These are phyloP conservation scores for Bretschneidera sinensis DNA, from an alignment of 345 rosid genomes.

Conservation along the genomic window DNA sequence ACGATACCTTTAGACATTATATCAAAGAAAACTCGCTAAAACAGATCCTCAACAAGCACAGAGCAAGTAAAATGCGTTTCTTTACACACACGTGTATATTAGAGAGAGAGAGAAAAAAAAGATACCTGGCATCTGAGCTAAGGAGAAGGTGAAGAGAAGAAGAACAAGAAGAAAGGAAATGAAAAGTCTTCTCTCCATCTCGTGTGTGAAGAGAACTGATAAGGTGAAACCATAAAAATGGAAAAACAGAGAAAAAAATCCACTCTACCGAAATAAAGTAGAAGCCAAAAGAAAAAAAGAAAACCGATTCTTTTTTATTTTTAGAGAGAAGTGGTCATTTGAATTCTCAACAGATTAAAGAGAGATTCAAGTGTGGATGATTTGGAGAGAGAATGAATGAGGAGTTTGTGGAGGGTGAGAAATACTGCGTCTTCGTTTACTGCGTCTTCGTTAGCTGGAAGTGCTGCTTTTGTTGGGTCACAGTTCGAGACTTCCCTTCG, in stretches of 20 bases:
- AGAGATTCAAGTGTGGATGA: background rate
- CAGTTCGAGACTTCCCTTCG: too few relatives aligned
- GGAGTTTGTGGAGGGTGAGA: background rate
- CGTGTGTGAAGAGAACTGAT: conserved; percentile 17
- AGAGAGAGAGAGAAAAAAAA: background rate
- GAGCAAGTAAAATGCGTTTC: conserved; percentile 1
- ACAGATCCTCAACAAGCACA: conserved; percentile 1
- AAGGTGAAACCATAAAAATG: conserved; percentile 25
- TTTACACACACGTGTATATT: background rate
- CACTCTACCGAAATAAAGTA: conserved; percentile 2
- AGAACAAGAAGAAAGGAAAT: conserved; percentile 23
- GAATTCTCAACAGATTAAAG: too few relatives aligned
- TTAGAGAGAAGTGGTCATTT: too few relatives aligned
- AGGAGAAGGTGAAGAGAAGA: conserved; percentile 35
- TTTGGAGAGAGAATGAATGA: background rate
- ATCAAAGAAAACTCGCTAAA: background rate
- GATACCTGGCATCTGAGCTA: conserved; percentile 67
- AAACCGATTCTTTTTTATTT: too few relatives aligned
- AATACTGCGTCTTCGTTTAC: too few relatives aligned
- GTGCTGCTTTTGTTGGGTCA: background rate
- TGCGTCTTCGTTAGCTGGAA: background rate
- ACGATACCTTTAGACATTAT: background rate
- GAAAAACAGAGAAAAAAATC: background rate
- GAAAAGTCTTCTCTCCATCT: conserved; percentile 49
- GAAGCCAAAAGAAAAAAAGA: too few relatives aligned